These are phyloP conservation scores for Monosporozyma servazzii DNA, from an alignment of 805 yeast species.

Conservation along the genomic window DNA sequence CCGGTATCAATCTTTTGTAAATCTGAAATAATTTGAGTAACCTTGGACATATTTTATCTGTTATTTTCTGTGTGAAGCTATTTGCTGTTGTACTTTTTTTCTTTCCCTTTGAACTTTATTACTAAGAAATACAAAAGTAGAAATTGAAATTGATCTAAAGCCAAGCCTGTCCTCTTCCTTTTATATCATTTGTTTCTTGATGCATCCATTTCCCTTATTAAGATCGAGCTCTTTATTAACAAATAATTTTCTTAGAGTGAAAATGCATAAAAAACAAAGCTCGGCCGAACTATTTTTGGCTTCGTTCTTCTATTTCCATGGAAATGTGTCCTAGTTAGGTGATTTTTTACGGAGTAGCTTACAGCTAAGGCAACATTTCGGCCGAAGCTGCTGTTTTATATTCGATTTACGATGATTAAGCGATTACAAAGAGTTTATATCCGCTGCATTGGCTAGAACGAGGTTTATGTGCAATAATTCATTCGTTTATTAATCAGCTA, in stretches of 20 bases:
- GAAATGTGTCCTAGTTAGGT: not conserved
- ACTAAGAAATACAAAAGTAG: no score
- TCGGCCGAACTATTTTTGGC: no score
- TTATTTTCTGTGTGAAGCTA: not conserved
- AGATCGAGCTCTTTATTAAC: no score
- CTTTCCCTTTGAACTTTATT: not conserved
- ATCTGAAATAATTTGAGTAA: constrained; percentile 14
- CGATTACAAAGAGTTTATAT: no score
- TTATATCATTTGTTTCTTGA: not conserved
- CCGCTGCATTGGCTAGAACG: no score
- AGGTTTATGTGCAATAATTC: no score
- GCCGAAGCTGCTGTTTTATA: not conserved
- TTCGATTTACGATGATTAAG: no score
- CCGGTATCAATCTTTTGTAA: constrained; percentile 34
- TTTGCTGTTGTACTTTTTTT: not conserved
- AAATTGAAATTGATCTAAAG: no score
- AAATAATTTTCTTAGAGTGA: no score
- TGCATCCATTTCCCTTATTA: no score
- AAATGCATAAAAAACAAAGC: no score
- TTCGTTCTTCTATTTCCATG: not conserved
- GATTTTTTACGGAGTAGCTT: not conserved
- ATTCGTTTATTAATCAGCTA: no score
- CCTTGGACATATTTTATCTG: constrained; percentile 13
- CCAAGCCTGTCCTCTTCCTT: not conserved
- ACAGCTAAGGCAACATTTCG: not conserved